These are phyloP conservation scores for Geotrichum phurueaensis DNA, from an alignment of 1,139 yeast species.

Conservation along the genomic window DNA sequence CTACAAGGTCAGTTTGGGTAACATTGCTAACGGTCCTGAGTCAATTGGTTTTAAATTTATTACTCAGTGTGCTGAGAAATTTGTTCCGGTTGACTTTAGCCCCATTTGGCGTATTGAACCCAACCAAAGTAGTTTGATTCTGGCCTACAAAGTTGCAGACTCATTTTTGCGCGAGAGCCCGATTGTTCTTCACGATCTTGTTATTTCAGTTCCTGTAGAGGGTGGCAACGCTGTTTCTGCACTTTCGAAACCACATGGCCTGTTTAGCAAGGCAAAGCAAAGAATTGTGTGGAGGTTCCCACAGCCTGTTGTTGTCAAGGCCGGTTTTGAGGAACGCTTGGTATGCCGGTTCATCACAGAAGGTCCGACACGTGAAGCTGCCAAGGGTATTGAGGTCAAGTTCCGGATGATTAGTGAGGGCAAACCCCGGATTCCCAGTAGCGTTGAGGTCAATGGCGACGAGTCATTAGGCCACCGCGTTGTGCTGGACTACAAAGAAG, in stretches of 20 bases:
- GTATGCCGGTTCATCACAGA: constrained; percentile 38
- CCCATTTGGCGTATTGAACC: constrained; percentile 89
- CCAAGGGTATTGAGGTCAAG: constrained; percentile 31
- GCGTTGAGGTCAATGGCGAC: constrained; percentile 7
- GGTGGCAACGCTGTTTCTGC: constrained; percentile 59
- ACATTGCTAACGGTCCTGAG: constrained; percentile 29
- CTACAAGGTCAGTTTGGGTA: constrained; percentile 21
- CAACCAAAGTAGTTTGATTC: constrained; percentile 77
- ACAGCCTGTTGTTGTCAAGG: constrained; percentile 49
- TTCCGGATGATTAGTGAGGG: constrained; percentile 20
- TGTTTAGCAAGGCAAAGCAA: constrained; percentile 75
- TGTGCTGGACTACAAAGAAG: constrained; percentile 6
- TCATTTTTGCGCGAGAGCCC: constrained; percentile 39
- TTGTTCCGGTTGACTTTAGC: constrained; percentile 58
- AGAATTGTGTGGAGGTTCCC: constrained; percentile 78
- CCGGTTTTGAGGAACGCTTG: constrained; percentile 56
- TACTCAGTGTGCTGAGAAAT: constrained; percentile 36
- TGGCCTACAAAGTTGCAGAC: constrained; percentile 59
- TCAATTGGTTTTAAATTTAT: constrained; percentile 70
- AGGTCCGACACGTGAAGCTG: constrained; percentile 31
- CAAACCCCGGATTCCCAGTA: background rate
- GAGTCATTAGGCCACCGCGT: constrained; percentile 9
- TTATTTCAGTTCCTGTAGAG: constrained; percentile 52
- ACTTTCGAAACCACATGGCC: constrained; percentile 83
- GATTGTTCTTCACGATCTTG: constrained; percentile 49